Evolutionary conservation across 805 yeast species (phyloP), one percentile per base, ranked within the genome.

Genomic region (Candida sithepensis): DNA sequence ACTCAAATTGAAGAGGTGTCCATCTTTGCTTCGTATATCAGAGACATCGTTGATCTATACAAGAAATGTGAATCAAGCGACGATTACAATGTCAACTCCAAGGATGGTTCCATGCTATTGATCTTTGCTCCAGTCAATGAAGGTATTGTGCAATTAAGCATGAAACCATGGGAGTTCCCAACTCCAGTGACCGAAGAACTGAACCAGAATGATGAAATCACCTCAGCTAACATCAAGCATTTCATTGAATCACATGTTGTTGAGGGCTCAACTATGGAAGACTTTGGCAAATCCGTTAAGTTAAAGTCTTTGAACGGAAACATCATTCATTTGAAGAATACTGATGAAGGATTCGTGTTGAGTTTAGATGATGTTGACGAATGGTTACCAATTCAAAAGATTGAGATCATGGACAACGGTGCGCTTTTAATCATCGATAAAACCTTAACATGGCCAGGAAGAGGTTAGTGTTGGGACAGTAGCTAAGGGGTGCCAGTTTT

Each of bases 111-210:
- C 19, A 61, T 63, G 64, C 44, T 77, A 53, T 66, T 87, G 20
- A 75, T 88, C 6, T 75, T 88, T 58, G 88, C 95, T 2, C 96
- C 96, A 7, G 70, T 80, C 2, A 80, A 88, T 58, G 65, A 63
- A 12, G 91, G 88, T 3, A 70, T 88, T 49, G 67, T 67, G 28
- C 66, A 71, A 2, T 59, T 83, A 42, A 12, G 64, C 3, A 47
- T 63, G 46, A 88, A 88, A 62, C 96, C 96, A 19, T 89, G 96
- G 96, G 84, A 84, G 60, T 88, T 84, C 64, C 96, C 96, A 0
- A 62, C 59, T 7, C 57, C 70, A 4, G 69, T 79, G 14, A 71
- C 70, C 20, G 71, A 68, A 6, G 68, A 64, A 28, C 57, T 73
- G 33, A 61, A 64, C 42, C 70, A 72, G 20, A 73, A 75, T 40